A percentile compares a stretch with the other conserved stretches of the same genome.
These are phyloP conservation scores for Angomonas deanei DNA, from an alignment of 208 protist genomes.

Conservation along the genomic window DNA sequence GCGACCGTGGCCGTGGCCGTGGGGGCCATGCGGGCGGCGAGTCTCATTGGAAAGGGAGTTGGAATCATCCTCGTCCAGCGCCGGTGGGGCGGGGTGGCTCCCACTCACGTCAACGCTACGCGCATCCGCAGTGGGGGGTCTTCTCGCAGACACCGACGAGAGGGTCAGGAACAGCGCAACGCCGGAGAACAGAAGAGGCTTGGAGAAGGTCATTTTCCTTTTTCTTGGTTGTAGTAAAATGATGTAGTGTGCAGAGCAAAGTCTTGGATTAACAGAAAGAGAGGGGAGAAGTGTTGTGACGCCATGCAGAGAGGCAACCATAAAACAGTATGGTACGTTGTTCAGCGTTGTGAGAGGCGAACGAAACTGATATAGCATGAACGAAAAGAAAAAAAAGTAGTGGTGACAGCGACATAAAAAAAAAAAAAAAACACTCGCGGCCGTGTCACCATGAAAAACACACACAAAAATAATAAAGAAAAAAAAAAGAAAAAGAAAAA, in stretches of 20 bases:
- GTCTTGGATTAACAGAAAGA: not conserved
- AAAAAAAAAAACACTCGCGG: too few relatives aligned
- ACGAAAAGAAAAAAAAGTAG: slow-evolving; percentile 7
- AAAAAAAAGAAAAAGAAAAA: too few relatives aligned
- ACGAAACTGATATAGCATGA: slow-evolving; percentile 6
- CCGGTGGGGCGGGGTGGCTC: too few relatives aligned
- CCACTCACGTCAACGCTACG: not conserved
- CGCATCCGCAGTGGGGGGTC: not conserved
- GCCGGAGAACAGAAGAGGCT: not conserved
- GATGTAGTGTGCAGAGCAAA: not conserved
- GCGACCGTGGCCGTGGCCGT: not conserved
- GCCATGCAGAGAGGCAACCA: not conserved
- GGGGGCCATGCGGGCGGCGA: not conserved
- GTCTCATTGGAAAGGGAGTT: too few relatives aligned
- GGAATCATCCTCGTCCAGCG: too few relatives aligned
- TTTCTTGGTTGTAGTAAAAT: not conserved
- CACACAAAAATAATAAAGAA: too few relatives aligned
- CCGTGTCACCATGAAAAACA: too few relatives aligned
- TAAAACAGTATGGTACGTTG: not conserved
- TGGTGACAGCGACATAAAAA: not conserved
- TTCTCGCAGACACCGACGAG: not conserved
- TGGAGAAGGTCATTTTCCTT: too few relatives aligned
- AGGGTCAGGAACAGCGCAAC: not conserved
- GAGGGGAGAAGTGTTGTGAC: not conserved
- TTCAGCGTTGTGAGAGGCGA: not conserved